Evolutionary conservation across 1,139 yeast species (phyloP), one percentile per base, ranked within the genome.

Genomic region (Debaryomyces sp.): DNA sequence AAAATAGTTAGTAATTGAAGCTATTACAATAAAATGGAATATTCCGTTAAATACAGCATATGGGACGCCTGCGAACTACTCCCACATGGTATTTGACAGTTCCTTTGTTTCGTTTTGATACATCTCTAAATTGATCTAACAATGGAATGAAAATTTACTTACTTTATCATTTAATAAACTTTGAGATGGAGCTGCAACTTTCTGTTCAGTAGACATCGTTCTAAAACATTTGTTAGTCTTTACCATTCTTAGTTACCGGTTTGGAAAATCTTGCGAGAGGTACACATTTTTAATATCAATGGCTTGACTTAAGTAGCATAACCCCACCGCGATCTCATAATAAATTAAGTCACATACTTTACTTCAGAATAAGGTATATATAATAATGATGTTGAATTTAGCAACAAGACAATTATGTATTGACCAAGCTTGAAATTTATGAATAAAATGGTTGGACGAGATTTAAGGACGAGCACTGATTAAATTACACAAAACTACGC

Each of bases 141-240:
- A 32, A 32, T 4, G 8, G 10, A n/a, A 27, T 23, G 17, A 39
- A 17, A 15, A 5, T 17, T 17, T 53, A 63, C 77, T 51, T 66
- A 77, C 81, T 77, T 87, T 88, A 66, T 88, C 92, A 66, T 87
- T 87, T 62, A 88, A 78, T 61, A 88, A 81, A 64, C 84, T 81
- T 70, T 84, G 88, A 47, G 89, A 84, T 48, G 88, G 75, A 35
- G 82, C 64, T 51, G 77, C 71, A 59, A 73, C 64, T 59, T 64
- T 62, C 55, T 66, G 68, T 59, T 64, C 68, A 40, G 69, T 46
- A 33, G 60, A 56, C 60, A 57, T 57, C 43, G 44, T 46, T 47
- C 42, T 40, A 21, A 23, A 35, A 33, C 15, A 26, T 34, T 18
- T 15, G 50, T 48, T 44, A 49, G 47, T 42, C 35, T 27, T 33